Evolutionary conservation across 257 asterid genomes (phyloP), one percentile per base, ranked within the genome.

Genomic region (Solanum clarkiae): DNA sequence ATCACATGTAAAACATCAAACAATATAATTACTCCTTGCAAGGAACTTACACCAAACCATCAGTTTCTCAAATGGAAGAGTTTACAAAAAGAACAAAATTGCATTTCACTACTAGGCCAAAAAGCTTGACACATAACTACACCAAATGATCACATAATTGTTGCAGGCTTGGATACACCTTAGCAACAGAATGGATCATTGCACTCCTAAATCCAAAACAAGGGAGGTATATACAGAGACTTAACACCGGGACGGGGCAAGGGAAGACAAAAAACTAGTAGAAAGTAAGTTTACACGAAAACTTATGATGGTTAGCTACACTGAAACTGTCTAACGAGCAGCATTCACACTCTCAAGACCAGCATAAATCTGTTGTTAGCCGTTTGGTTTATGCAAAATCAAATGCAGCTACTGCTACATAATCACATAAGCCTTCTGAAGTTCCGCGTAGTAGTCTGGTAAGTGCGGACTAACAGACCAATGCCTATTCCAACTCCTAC

Each of bases 361-460:
- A 26, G 70, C 66, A 86, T 24, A 36, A 57, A 54, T 60, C 40
- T 40, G 60, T 47, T 32, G 84, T 83, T 77, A 54, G 84, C 84
- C 44, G 29, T 79, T 72, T 63, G 59, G 87, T 75, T 32, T 45
- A 80, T 36, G 56, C 83, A 26, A 79, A 79, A 51, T 29, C 22
- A 79, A 79, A 79, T 79, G 65, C 65, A 53, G 49, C 49, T 10
- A 60, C 8, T 7, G 9, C 42, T 53, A 49, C 85, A 65, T 7
- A 77, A 26, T 84, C 84, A 94, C 53, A 91, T n/a, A 68, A 91
- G 92, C 69, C 96, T 92, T 89, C 91, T 93, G 80, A 94, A 91
- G 91, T 91, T 90, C 49, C 92, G 81, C 10, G 88, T 77, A 57
- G 88, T 83, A 51, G 86, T 74, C 56, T 85, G 88, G 81, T 88